Percentiles rank a stretch among this genome's conserved stretches.
Conservation (phyloP, 768 basidiomycete species). For the Pulveroboletus sp. region DNA sequence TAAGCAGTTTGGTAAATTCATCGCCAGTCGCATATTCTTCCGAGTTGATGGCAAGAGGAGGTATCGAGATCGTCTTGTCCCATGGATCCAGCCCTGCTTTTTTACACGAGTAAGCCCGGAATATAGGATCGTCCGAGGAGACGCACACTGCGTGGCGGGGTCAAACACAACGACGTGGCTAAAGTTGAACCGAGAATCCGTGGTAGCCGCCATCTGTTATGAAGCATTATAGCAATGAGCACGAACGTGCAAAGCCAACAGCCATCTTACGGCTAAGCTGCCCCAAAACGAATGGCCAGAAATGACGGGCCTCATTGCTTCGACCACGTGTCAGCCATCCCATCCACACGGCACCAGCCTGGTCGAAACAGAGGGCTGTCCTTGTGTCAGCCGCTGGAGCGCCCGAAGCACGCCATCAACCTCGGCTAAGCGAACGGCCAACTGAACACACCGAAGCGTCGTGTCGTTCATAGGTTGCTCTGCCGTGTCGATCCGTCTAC, state of each 20-base stretch:
- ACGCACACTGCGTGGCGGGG: conserved; percentile 25
- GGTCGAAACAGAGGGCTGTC: neutral
- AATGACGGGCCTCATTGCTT: conserved; percentile 23
- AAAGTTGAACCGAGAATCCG: conserved; percentile 21
- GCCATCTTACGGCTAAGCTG: conserved; percentile 24
- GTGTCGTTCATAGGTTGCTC: conserved; percentile 33
- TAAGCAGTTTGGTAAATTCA: conserved; percentile 33
- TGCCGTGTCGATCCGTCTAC: conserved; percentile 30
- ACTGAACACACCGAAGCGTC: conserved; percentile 28
- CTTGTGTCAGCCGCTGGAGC: conserved; percentile 1
- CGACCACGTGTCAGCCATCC: conserved; percentile 19
- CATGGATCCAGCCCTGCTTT: conserved; percentile 30
- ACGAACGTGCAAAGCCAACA: neutral
- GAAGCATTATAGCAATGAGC: neutral
- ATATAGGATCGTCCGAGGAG: conserved; percentile 12
- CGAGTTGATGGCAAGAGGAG: conserved; percentile 40
- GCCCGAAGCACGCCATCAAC: conserved; percentile 32
- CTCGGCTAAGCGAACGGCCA: conserved; percentile 38
- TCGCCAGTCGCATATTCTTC: conserved; percentile 38
- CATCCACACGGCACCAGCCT: conserved; percentile 7
- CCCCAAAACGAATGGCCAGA: conserved; percentile 34
- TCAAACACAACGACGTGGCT: conserved; percentile 28
- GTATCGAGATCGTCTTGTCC: conserved; percentile 25
- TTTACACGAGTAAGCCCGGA: conserved; percentile 11
- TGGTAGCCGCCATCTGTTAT: conserved; percentile 24